phyloP scores from a whole-genome alignment of 1,139 yeast genomes.

The Candida sp. region DNA sequence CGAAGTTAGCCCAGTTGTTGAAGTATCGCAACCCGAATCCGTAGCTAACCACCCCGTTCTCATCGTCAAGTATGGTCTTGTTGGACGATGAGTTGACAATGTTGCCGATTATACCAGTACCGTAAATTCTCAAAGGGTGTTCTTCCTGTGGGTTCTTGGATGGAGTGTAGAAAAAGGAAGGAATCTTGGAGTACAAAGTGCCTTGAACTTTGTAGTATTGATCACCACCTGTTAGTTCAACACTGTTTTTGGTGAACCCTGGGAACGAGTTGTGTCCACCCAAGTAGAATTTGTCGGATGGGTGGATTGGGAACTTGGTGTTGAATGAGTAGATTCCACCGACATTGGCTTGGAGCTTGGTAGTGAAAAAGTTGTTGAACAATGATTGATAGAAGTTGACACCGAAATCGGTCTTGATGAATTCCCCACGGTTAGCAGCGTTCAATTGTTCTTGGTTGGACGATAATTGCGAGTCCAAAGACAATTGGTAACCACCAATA shows the following conservation, averaged over 20 bases:
- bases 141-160: constrained; percentile 15
- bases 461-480: constrained; percentile 32
- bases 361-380: constrained; percentile 39
- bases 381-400: constrained; percentile 42
- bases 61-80: constrained; percentile 23
- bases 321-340: constrained; percentile 39
- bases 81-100: constrained; percentile 24
- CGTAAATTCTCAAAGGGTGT: constrained; percentile 49
- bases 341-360: constrained; percentile 34
- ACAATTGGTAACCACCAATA: constrained; percentile 26
- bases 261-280: constrained; percentile 45
- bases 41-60: constrained; percentile 32
- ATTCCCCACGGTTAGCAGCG: constrained; percentile 23
- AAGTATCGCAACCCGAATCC: constrained; percentile 50
- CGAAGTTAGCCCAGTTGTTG: constrained; percentile 50
- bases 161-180: constrained; percentile 27
- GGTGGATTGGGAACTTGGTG: constrained; percentile 36
- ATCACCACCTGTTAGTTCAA: constrained; percentile 44
- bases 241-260: constrained; percentile 44
- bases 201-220: constrained; percentile 41
- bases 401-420: constrained; percentile 29
- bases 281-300: constrained; percentile 53
- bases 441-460: constrained; percentile 35
- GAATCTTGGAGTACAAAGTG: constrained; percentile 41
- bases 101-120: constrained; percentile 36